A percentile compares a stretch with the other conserved stretches of the same genome.
phyloP scores from a whole-genome alignment of 2,329 filamentous ascomycete genomes.

The Apiospora pterosperma region DNA sequence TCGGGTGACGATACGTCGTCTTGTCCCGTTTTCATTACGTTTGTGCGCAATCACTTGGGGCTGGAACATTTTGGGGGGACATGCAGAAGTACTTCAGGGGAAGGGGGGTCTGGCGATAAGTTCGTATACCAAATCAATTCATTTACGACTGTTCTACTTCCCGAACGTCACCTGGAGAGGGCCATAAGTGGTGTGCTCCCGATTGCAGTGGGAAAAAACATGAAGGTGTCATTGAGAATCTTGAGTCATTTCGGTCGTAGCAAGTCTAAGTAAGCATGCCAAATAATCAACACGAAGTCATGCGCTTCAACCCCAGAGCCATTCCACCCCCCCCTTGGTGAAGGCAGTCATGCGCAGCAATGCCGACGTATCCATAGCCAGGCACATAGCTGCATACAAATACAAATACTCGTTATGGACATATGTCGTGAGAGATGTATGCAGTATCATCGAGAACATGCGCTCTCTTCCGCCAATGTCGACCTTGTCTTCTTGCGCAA shows the following conservation, averaged over 20 bases:
- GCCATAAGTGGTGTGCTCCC: background rate
- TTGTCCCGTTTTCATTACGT: background rate
- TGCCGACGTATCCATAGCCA: background rate
- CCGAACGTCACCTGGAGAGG: background rate
- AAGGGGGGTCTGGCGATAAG: background rate
- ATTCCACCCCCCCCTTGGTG: background rate
- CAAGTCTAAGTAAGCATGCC: background rate
- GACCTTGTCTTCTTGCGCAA: too few relatives aligned
- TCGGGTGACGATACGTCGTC: background rate
- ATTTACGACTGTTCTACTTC: background rate
- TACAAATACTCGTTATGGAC: background rate
- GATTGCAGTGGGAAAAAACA: background rate
- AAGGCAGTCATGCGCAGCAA: background rate
- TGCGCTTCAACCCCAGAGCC: background rate
- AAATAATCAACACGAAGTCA: background rate
- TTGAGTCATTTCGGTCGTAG: background rate
- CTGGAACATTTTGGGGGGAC: background rate
- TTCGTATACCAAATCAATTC: background rate
- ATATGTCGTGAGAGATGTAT: too few relatives aligned
- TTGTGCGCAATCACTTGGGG: background rate
- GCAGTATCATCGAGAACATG: too few relatives aligned
- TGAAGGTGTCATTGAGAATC: background rate
- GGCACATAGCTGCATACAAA: background rate
- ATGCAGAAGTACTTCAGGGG: background rate
- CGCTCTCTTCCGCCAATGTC: too few relatives aligned